phyloP scores from a whole-genome alignment of 192 early-diverging fungal species.

The Backusella westeae region DNA sequence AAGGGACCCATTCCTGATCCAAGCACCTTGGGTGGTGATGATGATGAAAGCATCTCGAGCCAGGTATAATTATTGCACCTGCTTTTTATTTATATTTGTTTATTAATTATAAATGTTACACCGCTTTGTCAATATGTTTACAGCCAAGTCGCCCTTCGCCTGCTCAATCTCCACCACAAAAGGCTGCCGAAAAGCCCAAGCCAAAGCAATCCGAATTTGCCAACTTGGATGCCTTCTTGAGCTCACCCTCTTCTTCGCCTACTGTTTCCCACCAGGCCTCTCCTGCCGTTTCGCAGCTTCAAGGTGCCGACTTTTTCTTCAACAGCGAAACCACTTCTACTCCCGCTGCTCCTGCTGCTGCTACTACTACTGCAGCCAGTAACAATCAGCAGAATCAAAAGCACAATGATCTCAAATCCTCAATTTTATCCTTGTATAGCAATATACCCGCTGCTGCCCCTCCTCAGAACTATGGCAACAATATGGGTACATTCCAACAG shows the following conservation, averaged over 20 bases:
- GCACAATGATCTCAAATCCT: constrained; percentile 33
- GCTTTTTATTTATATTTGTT: constrained; percentile 21
- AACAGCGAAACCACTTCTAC: constrained; percentile 1
- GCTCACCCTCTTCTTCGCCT: constrained; percentile 13
- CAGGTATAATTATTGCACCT: background rate
- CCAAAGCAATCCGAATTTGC: constrained; percentile 21
- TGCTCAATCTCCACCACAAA: constrained; percentile 3
- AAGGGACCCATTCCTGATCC: constrained; percentile 76
- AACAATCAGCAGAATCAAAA: constrained; percentile 7
- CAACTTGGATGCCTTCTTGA: constrained; percentile 29
- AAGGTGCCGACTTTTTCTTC: constrained; percentile 44
- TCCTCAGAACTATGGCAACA: constrained; percentile 3
- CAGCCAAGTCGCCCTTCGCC: background rate
- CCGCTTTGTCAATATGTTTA: background rate
- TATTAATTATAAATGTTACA: constrained; percentile 26
- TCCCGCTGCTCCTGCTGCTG: background rate
- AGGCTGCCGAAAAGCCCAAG: constrained; percentile 4
- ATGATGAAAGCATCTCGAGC: background rate
- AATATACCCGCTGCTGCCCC: constrained; percentile 2
- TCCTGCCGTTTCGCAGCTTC: constrained; percentile 26
- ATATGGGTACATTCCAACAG: constrained; percentile 17
- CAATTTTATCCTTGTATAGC: constrained; percentile 38
- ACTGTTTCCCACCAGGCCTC: background rate
- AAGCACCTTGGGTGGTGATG: constrained; percentile 45
- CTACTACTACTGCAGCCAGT: background rate